Evolutionary conservation across 345 rosid species (phyloP), one percentile per base, ranked within the genome.

Genomic region (Murraya paniculata): DNA sequence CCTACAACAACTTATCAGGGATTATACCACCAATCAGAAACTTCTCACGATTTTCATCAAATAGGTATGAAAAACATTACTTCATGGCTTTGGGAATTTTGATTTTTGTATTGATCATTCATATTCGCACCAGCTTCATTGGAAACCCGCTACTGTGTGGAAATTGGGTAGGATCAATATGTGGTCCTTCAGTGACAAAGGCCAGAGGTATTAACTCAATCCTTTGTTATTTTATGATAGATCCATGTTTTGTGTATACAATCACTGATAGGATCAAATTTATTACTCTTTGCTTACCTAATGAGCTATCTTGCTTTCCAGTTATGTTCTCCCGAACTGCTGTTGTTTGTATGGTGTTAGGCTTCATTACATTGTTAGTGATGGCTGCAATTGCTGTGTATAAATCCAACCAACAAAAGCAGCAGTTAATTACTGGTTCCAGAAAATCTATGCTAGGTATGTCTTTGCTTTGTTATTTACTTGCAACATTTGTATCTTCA

Each of bases 91-190:
- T 25, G 19, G 13, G 16, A 8, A 25, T 9, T 0, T 57, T 70
- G 24, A 2, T 25, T 22, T 10, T 2, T 76, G 2, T 10, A 22
- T 9, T 79, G 65, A 41, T 35, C 28, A 16, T 66, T 67, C 5
- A 9, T 31, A 68, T 13, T 65, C 78, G 57, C 45, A 16, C 1
- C 87, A 96, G 99, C 80, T 97, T 89, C 73, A 57, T 84, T 5
- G 98, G 98, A 48, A 97, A 97, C 79, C 92, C 94, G 2, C 85
- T 91, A 39, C 86, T 97, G 4, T 91, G 97, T 61, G 98, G 98
- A 41, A 80, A 90, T 50, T 94, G 99, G 98, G 69, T 85, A 62
- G 98, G 98, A 64, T 91, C 97, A 19, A 82, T 90, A 9, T 94
- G 98, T 72, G 89, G 86, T 60, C 91, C 89, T 45, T 82, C 82